A percentile compares a stretch with the other conserved stretches of the same genome.
phyloP scores from a whole-genome alignment of 2,329 filamentous ascomycete species.

The Sarocladium brachiariae region DNA sequence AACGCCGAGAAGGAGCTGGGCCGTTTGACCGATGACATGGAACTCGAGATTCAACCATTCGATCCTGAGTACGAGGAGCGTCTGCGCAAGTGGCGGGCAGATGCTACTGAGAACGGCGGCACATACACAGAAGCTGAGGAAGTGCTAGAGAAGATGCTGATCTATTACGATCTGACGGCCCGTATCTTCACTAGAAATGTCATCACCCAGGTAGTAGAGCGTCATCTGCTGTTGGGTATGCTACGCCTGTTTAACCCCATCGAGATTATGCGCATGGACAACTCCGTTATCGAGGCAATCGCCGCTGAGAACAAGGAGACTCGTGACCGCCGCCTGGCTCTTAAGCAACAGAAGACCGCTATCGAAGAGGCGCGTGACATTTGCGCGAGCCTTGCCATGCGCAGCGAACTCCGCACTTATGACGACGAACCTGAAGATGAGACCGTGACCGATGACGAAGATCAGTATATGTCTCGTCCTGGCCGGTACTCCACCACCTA shows the following conservation, averaged over 20 bases:
- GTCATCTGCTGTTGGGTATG: slow-evolving; percentile 45
- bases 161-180: slow-evolving; percentile 46
- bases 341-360: slow-evolving; percentile 41
- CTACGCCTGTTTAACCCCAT: slow-evolving; percentile 45
- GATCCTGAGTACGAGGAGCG: slow-evolving; percentile 48
- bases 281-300: slow-evolving; percentile 39
- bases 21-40: slow-evolving; percentile 41
- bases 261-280: slow-evolving; percentile 41
- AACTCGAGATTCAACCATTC: slow-evolving; percentile 46
- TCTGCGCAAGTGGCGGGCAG: slow-evolving; percentile 38
- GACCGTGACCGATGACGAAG: slow-evolving; percentile 24
- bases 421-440: slow-evolving; percentile 30
- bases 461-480: slow-evolving; percentile 11
- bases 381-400: slow-evolving; percentile 44
- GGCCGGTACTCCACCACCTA: slow-evolving; percentile 5
- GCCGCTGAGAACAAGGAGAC: slow-evolving; percentile 48
- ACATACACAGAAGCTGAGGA: slow-evolving; percentile 45
- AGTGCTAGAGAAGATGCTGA: slow-evolving; percentile 49
- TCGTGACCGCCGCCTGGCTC: slow-evolving; percentile 38
- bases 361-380: slow-evolving; percentile 44
- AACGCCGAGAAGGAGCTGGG: slow-evolving; percentile 39
- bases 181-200: slow-evolving; percentile 46
- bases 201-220: slow-evolving; percentile 45
- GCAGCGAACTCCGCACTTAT: slow-evolving; percentile 39
- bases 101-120: slow-evolving; percentile 35